These are phyloP conservation scores for Ettlia oleoabundans DNA, from an alignment of 139 green algal species.

Conservation along the genomic window DNA sequence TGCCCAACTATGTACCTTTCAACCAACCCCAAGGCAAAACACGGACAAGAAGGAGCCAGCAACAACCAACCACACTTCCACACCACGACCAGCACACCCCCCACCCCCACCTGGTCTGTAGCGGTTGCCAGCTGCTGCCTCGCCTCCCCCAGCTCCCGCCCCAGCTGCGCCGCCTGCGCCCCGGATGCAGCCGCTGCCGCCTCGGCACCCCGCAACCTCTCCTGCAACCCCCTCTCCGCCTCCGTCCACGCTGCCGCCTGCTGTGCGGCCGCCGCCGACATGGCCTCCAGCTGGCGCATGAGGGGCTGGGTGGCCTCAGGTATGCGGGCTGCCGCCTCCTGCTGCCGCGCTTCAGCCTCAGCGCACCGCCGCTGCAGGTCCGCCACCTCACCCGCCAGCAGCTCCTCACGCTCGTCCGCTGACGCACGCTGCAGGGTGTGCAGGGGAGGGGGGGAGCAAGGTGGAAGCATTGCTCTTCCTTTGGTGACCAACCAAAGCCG, in stretches of 20 bases:
- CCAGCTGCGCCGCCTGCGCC: conserved; percentile 28
- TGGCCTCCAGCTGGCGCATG: conserved; percentile 91
- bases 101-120: conserved; percentile 3
- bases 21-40: too few relatives aligned
- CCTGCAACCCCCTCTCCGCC: conserved; percentile 72
- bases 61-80: not conserved
- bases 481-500: not conserved
- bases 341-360: conserved; percentile 85
- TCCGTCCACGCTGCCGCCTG: conserved; percentile 70
- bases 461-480: not conserved
- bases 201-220: conserved; percentile 63
- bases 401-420: conserved; percentile 53
- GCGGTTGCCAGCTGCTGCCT: conserved; percentile 33
- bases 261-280: conserved; percentile 67
- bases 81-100: not conserved
- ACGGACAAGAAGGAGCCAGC: not conserved
- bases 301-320: conserved; percentile 92
- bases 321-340: conserved; percentile 85
- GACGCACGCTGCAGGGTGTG: conserved; percentile 20
- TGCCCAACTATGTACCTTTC: too few relatives aligned
- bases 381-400: conserved; percentile 62
- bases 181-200: conserved; percentile 51
- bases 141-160: conserved; percentile 49
- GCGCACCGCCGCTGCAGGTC: conserved; percentile 76
- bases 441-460: not conserved